A percentile compares a stretch with the other conserved stretches of the same genome.
These are phyloP conservation scores for Lophium mytilinum DNA, from an alignment of 495 filamentous ascomycete species.

Conservation along the genomic window DNA sequence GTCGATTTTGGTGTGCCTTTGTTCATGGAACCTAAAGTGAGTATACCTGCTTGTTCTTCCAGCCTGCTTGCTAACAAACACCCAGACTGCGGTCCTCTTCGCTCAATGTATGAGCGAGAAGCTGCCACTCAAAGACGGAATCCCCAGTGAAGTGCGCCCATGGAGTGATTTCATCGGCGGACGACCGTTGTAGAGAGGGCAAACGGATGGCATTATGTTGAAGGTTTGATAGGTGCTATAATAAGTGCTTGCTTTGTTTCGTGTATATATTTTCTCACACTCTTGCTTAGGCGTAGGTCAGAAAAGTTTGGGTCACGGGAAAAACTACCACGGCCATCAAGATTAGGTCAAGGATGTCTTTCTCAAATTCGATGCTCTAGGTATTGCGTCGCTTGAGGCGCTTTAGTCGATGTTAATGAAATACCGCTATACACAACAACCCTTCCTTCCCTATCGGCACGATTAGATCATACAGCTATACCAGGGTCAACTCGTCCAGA, in stretches of 20 bases:
- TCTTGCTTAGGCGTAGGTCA: background rate
- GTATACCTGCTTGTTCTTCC: conserved; percentile 24
- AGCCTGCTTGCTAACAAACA: conserved; percentile 17
- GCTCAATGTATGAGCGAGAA: conserved; percentile 95
- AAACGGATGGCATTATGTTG: background rate
- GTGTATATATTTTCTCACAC: background rate
- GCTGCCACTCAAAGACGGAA: conserved; percentile 70
- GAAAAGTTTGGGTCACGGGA: too few species aligned
- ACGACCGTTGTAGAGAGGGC: conserved; percentile 61
- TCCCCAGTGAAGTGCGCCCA: conserved; percentile 80
- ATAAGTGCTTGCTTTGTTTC: background rate
- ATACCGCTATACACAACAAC: too few species aligned
- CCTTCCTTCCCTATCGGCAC: too few species aligned
- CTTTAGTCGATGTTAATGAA: too few species aligned
- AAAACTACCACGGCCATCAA: too few species aligned
- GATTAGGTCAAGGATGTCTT: too few species aligned
- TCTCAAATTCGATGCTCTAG: too few species aligned
- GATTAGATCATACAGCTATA: too few species aligned
- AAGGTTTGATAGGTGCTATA: background rate
- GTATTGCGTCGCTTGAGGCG: too few species aligned
- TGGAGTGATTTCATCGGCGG: conserved; percentile 94
- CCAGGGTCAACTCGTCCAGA: background rate
- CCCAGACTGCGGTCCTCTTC: conserved; percentile 86
- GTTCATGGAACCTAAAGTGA: conserved; percentile 98
- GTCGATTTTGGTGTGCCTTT: conserved; percentile 96